Percentiles rank a stretch among this genome's conserved stretches.
Evolutionary conservation across 345 rosid genomes (phyloP).

Genomic region (Populus euphratica): DNA sequence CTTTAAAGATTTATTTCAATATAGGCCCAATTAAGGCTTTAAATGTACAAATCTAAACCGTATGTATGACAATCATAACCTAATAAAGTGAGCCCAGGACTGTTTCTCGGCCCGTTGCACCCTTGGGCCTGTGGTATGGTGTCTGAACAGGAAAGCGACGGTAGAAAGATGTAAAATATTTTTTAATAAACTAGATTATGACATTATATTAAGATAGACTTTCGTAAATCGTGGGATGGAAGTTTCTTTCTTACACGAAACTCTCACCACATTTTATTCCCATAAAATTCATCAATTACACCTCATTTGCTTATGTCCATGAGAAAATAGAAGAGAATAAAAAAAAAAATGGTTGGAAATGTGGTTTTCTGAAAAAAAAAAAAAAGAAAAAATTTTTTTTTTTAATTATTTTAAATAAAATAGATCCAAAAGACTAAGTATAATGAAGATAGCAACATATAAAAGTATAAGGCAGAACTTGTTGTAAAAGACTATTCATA

Average conservation of each 20-base stretch:
- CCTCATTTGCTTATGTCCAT: background rate
- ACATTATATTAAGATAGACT: background rate
- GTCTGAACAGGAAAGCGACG: background rate
- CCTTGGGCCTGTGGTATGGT: background rate
- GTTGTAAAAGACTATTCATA: too few species aligned
- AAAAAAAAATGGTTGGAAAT: background rate
- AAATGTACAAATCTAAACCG: too few species aligned
- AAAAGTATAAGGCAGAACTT: too few species aligned
- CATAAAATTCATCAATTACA: background rate
- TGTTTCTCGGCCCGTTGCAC: background rate
- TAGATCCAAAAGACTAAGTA: too few species aligned
- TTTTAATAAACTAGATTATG: background rate
- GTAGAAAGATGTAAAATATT: too few species aligned
- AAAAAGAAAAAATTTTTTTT: too few species aligned
- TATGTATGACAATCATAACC: too few species aligned
- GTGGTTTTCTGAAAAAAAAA: too few species aligned
- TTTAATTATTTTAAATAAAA: too few species aligned
- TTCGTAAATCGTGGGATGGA: background rate
- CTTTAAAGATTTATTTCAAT: too few species aligned
- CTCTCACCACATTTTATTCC: background rate
- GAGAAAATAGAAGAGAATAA: background rate
- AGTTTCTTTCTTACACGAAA: background rate
- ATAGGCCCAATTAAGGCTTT: too few species aligned
- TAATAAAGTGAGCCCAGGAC: background rate
- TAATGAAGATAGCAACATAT: too few species aligned